These are phyloP conservation scores for Paramecium caudatum DNA, from an alignment of 73 alveolate species.

Conservation along the genomic window DNA sequence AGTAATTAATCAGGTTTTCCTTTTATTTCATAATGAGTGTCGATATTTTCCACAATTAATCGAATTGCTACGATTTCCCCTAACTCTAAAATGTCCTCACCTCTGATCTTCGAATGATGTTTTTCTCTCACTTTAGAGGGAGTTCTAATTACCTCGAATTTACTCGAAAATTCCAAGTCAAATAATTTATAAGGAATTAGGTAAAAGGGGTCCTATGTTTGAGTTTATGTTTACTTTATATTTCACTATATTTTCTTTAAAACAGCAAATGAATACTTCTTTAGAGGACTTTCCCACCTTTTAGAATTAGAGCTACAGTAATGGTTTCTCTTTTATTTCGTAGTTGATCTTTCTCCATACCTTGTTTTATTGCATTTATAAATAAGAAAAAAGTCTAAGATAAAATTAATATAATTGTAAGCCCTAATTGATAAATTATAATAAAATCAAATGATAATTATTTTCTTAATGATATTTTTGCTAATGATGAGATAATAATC, in stretches of 20 bases:
- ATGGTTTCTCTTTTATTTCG: conserved; percentile 7
- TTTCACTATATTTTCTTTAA: conserved; percentile 24
- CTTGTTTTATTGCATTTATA: conserved; percentile 43
- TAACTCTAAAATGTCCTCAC: conserved; percentile 57
- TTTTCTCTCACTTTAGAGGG: conserved; percentile 30
- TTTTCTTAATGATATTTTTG: too few species aligned
- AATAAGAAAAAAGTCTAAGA: too few species aligned
- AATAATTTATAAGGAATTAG: not conserved
- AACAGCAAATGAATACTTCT: conserved; percentile 21
- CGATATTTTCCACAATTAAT: conserved; percentile 1
- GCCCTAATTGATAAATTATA: too few species aligned
- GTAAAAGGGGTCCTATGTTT: conserved; percentile 22
- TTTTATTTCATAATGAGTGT: conserved; percentile 17
- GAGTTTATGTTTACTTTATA: not conserved
- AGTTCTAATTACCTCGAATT: conserved; percentile 53
- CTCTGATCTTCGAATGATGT: conserved; percentile 1
- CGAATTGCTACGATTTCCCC: conserved; percentile 45
- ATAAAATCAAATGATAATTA: too few species aligned
- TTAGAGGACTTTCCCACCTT: not conserved
- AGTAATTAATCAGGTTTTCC: conserved; percentile 18
- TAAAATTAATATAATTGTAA: too few species aligned
- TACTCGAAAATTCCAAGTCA: conserved; percentile 18
- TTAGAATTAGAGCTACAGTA: not conserved
- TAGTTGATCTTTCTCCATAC: conserved; percentile 22
- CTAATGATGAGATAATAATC: not conserved